Percentiles rank a stretch among this genome's conserved stretches.
Evolutionary conservation across 1,284 basidiomycete genomes (phyloP).

Genomic region (Ustilago nuda): DNA sequence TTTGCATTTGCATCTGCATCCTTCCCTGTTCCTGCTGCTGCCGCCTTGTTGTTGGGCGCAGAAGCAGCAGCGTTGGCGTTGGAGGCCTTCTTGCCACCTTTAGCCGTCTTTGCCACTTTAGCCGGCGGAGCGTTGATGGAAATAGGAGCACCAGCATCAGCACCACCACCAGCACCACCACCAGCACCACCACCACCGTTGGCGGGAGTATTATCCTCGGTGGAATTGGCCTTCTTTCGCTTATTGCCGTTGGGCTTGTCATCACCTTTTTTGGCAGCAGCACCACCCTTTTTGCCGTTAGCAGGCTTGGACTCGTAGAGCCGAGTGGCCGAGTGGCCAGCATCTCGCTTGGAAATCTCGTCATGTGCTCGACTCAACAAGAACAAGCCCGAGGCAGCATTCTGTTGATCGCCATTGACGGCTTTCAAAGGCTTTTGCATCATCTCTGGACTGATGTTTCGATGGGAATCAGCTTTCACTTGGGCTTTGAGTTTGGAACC

Average conservation of each 20-base stretch:
- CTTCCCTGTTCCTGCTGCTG: too few relatives aligned
- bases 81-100: conserved; percentile 69
- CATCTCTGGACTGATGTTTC: conserved; percentile 52
- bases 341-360: conserved; percentile 93
- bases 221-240: conserved; percentile 52
- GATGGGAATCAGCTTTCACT: conserved; percentile 26
- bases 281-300: conserved; percentile 15
- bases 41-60: not conserved
- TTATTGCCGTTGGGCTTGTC: conserved; percentile 53
- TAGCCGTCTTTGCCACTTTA: conserved; percentile 60
- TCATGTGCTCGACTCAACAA: conserved; percentile 92
- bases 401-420: conserved; percentile 47
- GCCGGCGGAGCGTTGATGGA: conserved; percentile 25
- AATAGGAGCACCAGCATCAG: not conserved
- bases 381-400: conserved; percentile 77
- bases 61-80: conserved; percentile 25
- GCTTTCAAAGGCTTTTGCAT: conserved; percentile 33
- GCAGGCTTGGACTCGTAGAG: conserved; percentile 46
- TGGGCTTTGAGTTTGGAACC: conserved; percentile 48
- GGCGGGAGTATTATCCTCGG: conserved; percentile 17
- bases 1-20: not conserved
- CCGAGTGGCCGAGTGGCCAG: conserved; percentile 65
- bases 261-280: conserved; percentile 12
- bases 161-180: not conserved
- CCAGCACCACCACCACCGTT: not conserved